A percentile compares a stretch with the other conserved stretches of the same genome.
phyloP scores from a whole-genome alignment of 176 grass and related monocot genomes.

The Oryza longistaminata region DNA sequence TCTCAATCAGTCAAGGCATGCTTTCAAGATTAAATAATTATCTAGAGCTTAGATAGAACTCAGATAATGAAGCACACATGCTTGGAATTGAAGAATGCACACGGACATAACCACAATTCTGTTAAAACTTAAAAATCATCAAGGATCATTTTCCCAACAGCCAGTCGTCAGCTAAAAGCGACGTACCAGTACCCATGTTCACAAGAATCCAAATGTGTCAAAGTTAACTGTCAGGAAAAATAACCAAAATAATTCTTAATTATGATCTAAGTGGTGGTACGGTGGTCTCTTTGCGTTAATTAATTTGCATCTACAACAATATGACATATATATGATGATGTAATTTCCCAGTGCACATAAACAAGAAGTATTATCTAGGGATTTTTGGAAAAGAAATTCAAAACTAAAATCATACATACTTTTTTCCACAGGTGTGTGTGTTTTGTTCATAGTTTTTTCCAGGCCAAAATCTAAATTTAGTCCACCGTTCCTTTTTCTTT shows the following conservation, averaged over 20 bases:
- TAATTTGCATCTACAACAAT: background rate
- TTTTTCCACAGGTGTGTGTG: too few relatives aligned
- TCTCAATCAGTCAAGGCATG: background rate
- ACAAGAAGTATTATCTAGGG: background rate
- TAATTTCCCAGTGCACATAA: background rate
- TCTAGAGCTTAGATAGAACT: background rate
- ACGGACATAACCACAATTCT: background rate
- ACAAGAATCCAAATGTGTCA: background rate
- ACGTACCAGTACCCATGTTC: too few relatives aligned
- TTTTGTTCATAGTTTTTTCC: background rate
- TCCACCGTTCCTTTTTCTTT: background rate
- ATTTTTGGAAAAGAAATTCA: background rate
- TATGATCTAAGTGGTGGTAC: background rate
- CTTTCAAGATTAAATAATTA: background rate
- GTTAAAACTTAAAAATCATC: background rate
- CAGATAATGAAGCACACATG: background rate
- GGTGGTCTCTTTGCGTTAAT: background rate
- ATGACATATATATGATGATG: background rate
- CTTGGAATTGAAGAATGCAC: background rate
- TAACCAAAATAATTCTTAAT: background rate
- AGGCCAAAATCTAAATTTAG: background rate
- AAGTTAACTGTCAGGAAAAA: background rate
- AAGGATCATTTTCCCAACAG: background rate
- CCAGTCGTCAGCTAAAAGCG: background rate
- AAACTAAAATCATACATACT: background rate